Percentiles rank a stretch among this genome's conserved stretches.
Evolutionary conservation across 1,139 yeast species (phyloP).

Genomic region (Suhomyces coccinellae): DNA sequence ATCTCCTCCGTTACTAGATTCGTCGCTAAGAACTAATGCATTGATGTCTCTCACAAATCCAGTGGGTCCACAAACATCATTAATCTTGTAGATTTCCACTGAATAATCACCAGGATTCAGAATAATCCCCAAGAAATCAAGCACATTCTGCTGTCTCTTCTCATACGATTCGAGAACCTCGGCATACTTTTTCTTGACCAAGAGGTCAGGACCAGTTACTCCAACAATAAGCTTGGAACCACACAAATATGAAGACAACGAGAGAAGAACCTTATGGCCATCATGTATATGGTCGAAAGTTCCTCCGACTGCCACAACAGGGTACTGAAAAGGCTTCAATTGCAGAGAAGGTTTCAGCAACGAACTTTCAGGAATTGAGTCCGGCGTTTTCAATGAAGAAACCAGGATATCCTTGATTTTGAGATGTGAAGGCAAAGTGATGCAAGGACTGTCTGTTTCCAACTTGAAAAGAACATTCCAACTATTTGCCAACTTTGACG

Average conservation of each 20-base stretch:
- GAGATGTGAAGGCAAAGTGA: neutral
- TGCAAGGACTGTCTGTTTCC: neutral
- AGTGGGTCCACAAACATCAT: constrained; percentile 94
- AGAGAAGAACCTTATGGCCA: constrained; percentile 86
- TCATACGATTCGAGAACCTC: constrained; percentile 64
- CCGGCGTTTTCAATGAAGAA: neutral
- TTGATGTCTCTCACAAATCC: constrained; percentile 75
- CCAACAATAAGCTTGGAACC: constrained; percentile 66
- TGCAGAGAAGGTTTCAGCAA: neutral
- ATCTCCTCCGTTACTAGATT: constrained; percentile 74
- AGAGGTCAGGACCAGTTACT: constrained; percentile 74
- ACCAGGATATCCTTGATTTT: neutral
- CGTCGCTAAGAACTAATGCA: constrained; percentile 77
- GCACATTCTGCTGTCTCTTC: constrained; percentile 48
- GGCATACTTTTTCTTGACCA: constrained; percentile 71
- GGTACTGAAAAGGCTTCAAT: constrained; percentile 1
- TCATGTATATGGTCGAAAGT: constrained; percentile 96
- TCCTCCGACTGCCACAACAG: constrained; percentile 76
- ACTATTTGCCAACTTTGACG: neutral
- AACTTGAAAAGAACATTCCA: constrained; percentile 9
- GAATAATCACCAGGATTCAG: constrained; percentile 24
- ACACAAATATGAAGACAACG: constrained; percentile 69
- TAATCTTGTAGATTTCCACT: constrained; percentile 54
- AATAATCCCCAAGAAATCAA: constrained; percentile 44
- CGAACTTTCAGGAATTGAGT: neutral